phyloP scores from a whole-genome alignment of 441 rosid species.

The Isatis lusitanica region DNA sequence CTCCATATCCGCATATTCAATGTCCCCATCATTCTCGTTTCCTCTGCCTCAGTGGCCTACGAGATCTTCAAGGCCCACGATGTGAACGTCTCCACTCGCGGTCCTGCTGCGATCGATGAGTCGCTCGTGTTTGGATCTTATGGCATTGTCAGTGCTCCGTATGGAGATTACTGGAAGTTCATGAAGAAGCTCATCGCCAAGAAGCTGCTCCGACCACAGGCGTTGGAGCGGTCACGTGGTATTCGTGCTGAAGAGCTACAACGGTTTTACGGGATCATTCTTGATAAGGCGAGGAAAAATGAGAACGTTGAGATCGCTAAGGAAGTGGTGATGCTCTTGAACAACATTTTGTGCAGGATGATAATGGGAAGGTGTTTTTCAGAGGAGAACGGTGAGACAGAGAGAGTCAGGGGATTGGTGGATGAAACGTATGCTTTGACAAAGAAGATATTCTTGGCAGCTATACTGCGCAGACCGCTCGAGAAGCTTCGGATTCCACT shows the following conservation, averaged over 20 bases:
- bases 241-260: slow-evolving; percentile 35
- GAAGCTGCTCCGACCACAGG: slow-evolving; percentile 27
- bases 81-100: slow-evolving; percentile 29
- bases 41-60: slow-evolving; percentile 37
- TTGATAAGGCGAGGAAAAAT: not conserved
- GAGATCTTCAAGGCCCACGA: slow-evolving; percentile 45
- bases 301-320: slow-evolving; percentile 25
- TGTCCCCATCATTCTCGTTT: slow-evolving; percentile 28
- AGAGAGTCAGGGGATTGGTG: slow-evolving; percentile 33
- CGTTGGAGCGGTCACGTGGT: slow-evolving; percentile 22
- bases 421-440: slow-evolving; percentile 7
- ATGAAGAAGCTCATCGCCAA: slow-evolving; percentile 43
- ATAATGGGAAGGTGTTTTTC: slow-evolving; percentile 38
- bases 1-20: slow-evolving; percentile 36
- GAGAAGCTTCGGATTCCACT: slow-evolving; percentile 27
- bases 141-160: slow-evolving; percentile 31
- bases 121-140: slow-evolving; percentile 27
- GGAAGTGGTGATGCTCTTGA: slow-evolving; percentile 25
- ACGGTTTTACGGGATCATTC: not conserved
- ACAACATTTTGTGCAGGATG: slow-evolving; percentile 27
- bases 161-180: slow-evolving; percentile 49
- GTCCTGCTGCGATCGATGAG: not conserved
- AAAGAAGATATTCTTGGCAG: slow-evolving; percentile 30
- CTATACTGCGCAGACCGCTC: slow-evolving; percentile 21
- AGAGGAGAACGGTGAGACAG: slow-evolving; percentile 40